phyloP scores from a whole-genome alignment of 2,329 filamentous ascomycete genomes.

The Neonectria sp. region DNA sequence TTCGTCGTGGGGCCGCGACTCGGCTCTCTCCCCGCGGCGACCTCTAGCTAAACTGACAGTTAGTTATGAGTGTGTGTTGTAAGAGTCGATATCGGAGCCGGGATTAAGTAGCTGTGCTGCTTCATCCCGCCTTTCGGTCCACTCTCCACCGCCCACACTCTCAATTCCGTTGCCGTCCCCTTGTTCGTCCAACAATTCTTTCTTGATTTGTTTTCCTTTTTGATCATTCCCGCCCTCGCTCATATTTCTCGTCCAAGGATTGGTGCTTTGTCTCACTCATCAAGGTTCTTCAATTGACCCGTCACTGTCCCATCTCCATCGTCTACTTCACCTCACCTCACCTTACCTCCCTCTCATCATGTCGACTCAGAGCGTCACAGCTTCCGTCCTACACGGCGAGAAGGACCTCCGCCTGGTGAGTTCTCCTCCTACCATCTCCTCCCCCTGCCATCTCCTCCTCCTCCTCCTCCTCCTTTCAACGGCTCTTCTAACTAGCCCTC shows the following conservation, averaged over 20 bases:
- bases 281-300: constrained; percentile 18
- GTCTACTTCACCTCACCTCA: background rate
- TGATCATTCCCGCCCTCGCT: constrained; percentile 2
- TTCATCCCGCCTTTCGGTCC: constrained; percentile 8
- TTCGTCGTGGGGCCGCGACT: constrained; percentile 24
- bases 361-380: constrained; percentile 55
- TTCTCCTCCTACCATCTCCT: background rate
- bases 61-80: background rate
- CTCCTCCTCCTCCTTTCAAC: background rate
- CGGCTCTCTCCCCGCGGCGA: constrained; percentile 30
- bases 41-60: background rate
- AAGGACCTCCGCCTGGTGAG: constrained; percentile 66
- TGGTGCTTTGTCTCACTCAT: constrained; percentile 1
- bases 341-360: constrained; percentile 37
- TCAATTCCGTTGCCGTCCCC: constrained; percentile 12
- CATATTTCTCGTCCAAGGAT: constrained; percentile 6
- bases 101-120: constrained; percentile 14
- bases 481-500: background rate
- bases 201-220: constrained; percentile 21
- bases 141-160: background rate
- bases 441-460: background rate
- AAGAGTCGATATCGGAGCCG: constrained; percentile 27
- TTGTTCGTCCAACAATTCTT: constrained; percentile 11
- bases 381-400: constrained; percentile 69
- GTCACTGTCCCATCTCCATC: background rate